Conservation (phyloP, 345 rosid species). For the Hibiscus syriacus region DNA sequence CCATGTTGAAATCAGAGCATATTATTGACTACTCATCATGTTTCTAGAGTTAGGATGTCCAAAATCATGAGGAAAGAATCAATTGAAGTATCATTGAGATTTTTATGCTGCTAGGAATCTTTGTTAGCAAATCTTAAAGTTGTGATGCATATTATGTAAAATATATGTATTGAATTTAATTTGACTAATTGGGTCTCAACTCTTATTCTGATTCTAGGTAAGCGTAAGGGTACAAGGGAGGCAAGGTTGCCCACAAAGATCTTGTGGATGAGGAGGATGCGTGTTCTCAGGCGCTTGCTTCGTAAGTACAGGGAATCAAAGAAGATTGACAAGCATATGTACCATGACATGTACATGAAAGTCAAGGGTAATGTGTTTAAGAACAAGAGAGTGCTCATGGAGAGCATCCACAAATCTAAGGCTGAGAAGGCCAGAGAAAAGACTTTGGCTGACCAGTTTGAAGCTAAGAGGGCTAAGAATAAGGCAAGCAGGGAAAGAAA, state of each 20-base stretch:
- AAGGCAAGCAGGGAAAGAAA: slow-evolving; percentile 98
- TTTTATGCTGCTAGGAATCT: neutral
- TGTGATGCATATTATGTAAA: neutral
- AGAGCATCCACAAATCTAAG: slow-evolving; percentile 89
- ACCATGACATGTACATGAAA: slow-evolving; percentile 98
- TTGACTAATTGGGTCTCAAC: neutral
- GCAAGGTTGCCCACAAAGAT: slow-evolving; percentile 94
- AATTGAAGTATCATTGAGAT: neutral
- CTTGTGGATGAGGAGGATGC: slow-evolving; percentile 97
- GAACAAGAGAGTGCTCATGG: slow-evolving; percentile 97
- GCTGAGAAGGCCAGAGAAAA: slow-evolving; percentile 98
- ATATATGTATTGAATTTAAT: neutral
- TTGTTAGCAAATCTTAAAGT: neutral
- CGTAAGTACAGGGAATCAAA: slow-evolving; percentile 81
- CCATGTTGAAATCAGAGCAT: neutral
- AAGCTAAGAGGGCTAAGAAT: slow-evolving; percentile 93
- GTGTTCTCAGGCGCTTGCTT: slow-evolving; percentile 82
- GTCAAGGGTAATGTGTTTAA: slow-evolving; percentile 94
- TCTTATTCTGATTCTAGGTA: slow-evolving; percentile 41
- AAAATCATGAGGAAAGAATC: neutral
- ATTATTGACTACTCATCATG: neutral
- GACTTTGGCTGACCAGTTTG: slow-evolving; percentile 85
- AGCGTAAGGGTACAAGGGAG: slow-evolving; percentile 91
- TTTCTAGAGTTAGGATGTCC: neutral
- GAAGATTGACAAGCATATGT: slow-evolving; percentile 98